Evolutionary conservation across 208 protist species (phyloP).

Genomic region (Tritrichomonas foetus): DNA sequence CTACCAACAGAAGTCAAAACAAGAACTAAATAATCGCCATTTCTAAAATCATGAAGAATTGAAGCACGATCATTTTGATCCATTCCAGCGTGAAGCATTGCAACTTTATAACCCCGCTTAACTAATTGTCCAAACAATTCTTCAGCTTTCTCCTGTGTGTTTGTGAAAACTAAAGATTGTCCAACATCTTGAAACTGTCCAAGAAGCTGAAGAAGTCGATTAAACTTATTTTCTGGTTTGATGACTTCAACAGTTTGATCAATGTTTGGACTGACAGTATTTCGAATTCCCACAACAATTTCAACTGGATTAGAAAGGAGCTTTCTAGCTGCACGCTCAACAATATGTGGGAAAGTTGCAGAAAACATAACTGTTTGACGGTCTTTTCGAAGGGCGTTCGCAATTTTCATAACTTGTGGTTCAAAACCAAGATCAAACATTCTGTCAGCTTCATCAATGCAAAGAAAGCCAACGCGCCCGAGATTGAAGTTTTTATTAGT

Average conservation of each 20-base stretch:
- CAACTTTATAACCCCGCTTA: slow-evolving; percentile 48
- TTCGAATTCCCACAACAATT: slow-evolving; percentile 56
- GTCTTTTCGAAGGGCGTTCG: slow-evolving; percentile 79
- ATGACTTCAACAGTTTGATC: slow-evolving; percentile 61
- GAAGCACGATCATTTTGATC: slow-evolving; percentile 72
- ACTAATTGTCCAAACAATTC: slow-evolving; percentile 51
- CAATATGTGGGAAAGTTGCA: slow-evolving; percentile 59
- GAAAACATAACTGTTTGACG: slow-evolving; percentile 72
- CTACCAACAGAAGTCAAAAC: slow-evolving; percentile 71
- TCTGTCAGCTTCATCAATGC: slow-evolving; percentile 93
- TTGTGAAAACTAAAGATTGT: slow-evolving; percentile 70
- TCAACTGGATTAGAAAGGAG: slow-evolving; percentile 58
- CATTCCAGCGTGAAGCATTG: slow-evolving; percentile 69
- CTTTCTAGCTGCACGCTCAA: slow-evolving; percentile 56
- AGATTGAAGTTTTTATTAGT: slow-evolving; percentile 67
- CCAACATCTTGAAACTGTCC: slow-evolving; percentile 55
- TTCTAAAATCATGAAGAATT: slow-evolving; percentile 69
- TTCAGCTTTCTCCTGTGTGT: slow-evolving; percentile 61
- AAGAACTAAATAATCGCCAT: slow-evolving; percentile 58
- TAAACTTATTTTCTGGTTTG: slow-evolving; percentile 59
- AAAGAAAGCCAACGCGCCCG: slow-evolving; percentile 72
- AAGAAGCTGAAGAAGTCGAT: slow-evolving; percentile 65
- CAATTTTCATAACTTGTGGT: slow-evolving; percentile 86
- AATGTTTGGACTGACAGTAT: slow-evolving; percentile 52
- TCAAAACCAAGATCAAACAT: slow-evolving; percentile 99